A percentile compares a stretch with the other conserved stretches of the same genome.
These are phyloP conservation scores for Chrysochromulina tobinii DNA, from an alignment of 78 protist genomes.

Conservation along the genomic window DNA sequence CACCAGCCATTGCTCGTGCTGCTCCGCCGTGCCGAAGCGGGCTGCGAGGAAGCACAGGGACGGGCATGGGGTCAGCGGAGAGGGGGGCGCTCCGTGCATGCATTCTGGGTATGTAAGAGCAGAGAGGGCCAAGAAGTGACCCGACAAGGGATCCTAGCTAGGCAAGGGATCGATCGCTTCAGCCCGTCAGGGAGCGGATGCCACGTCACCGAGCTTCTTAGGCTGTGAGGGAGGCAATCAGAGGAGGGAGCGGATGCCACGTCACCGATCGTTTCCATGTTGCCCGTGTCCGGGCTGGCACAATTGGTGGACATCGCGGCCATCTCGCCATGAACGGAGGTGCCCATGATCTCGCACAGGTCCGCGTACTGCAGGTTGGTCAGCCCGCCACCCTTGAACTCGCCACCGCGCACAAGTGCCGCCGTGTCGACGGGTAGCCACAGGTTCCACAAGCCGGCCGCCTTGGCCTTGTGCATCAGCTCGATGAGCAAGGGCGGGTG, in stretches of 20 bases:
- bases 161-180: too few relatives aligned
- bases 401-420: neutral
- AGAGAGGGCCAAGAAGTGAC: too few relatives aligned
- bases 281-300: slow-evolving; percentile 86
- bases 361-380: slow-evolving; percentile 67
- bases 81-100: too few relatives aligned
- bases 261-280: slow-evolving; percentile 73
- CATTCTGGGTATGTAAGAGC: too few relatives aligned
- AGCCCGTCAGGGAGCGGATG: too few relatives aligned
- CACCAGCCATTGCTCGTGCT: slow-evolving; percentile 14
- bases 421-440: slow-evolving; percentile 32
- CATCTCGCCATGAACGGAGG: neutral
- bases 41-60: too few relatives aligned
- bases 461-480: slow-evolving; percentile 49
- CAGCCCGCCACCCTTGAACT: slow-evolving; percentile 48
- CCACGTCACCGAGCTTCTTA: too few relatives aligned
- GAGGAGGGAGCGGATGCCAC: too few relatives aligned
- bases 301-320: slow-evolving; percentile 64
- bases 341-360: slow-evolving; percentile 58
- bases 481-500: slow-evolving; percentile 35
- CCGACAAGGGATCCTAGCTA: too few relatives aligned
- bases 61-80: too few relatives aligned
- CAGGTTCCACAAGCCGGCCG: slow-evolving; percentile 61
- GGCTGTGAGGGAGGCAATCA: too few relatives aligned
- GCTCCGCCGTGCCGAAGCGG: slow-evolving; percentile 68